These are phyloP conservation scores for Dactylellina parvicollis DNA, from an alignment of 2,329 filamentous ascomycete species.

Conservation along the genomic window DNA sequence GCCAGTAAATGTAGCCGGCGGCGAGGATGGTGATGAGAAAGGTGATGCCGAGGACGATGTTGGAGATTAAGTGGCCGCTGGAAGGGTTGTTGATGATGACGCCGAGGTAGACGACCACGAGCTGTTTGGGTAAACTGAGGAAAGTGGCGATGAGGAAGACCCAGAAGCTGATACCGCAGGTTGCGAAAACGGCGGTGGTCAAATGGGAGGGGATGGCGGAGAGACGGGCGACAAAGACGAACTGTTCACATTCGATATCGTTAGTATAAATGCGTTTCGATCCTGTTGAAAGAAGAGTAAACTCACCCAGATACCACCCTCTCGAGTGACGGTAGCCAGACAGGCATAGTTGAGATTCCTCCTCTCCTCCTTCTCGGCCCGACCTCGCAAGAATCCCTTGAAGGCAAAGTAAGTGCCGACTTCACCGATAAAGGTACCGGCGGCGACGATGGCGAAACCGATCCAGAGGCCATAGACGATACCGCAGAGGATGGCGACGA, in stretches of 20 bases:
- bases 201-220: slow-evolving; percentile 63
- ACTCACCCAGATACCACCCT: slow-evolving; percentile 61
- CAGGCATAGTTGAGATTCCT: slow-evolving; percentile 63
- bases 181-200: slow-evolving; percentile 63
- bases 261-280: not conserved
- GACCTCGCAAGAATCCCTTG: slow-evolving; percentile 61
- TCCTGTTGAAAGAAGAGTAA: not conserved
- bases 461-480: slow-evolving; percentile 63
- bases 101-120: slow-evolving; percentile 63
- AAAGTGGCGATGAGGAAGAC: slow-evolving; percentile 62
- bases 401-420: slow-evolving; percentile 63
- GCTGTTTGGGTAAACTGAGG: slow-evolving; percentile 63
- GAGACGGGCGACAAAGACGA: slow-evolving; percentile 63
- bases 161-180: slow-evolving; percentile 63
- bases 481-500: slow-evolving; percentile 62
- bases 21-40: slow-evolving; percentile 61
- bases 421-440: slow-evolving; percentile 63
- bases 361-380: slow-evolving; percentile 62
- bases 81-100: slow-evolving; percentile 58
- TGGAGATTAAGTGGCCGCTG: slow-evolving; percentile 58
- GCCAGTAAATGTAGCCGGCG: slow-evolving; percentile 61
- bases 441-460: slow-evolving; percentile 63
- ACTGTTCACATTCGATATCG: slow-evolving; percentile 52
- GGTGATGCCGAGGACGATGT: slow-evolving; percentile 60
- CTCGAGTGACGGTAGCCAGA: slow-evolving; percentile 62